Evolutionary conservation across 768 basidiomycete genomes (phyloP).

Genomic region (Grammothele lineata): DNA sequence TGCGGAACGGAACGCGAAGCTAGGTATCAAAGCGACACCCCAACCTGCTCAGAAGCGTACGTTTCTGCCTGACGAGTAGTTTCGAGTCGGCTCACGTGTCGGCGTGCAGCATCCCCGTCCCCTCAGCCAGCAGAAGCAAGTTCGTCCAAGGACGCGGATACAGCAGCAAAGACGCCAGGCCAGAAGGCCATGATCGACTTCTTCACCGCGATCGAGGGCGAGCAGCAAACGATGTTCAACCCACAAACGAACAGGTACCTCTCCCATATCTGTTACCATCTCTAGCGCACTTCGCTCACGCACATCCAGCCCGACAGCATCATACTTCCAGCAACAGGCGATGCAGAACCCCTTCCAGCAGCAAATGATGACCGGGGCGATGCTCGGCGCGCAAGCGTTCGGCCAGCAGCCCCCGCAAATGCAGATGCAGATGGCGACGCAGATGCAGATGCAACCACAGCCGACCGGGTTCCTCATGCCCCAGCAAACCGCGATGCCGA

Average conservation of each 20-base stretch:
- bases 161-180: conserved; percentile 28
- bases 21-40: conserved; percentile 19
- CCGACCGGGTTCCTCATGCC: conserved; percentile 53
- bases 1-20: conserved; percentile 40
- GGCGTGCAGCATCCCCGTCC: conserved; percentile 12
- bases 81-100: too few relatives aligned
- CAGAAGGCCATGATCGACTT: conserved; percentile 71
- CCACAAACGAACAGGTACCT: conserved; percentile 56
- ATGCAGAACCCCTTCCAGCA: conserved; percentile 76
- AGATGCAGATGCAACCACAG: conserved; percentile 34
- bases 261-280: too few relatives aligned
- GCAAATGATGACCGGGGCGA: conserved; percentile 22
- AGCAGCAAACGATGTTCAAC: conserved; percentile 70
- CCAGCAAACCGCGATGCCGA: conserved; percentile 39
- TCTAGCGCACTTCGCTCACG: background rate
- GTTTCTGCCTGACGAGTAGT: conserved; percentile 5
- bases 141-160: background rate
- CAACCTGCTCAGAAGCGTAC: conserved; percentile 29
- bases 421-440: too few relatives aligned
- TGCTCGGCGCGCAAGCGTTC: conserved; percentile 55
- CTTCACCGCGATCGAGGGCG: conserved; percentile 83
- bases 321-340: conserved; percentile 54
- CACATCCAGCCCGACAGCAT: conserved; percentile 39
- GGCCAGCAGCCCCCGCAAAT: conserved; percentile 33
- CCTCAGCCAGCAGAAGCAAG: conserved; percentile 10